Evolutionary conservation across 2,329 filamentous ascomycete species (phyloP).

Genomic region (Ophiostoma pallidulum): DNA sequence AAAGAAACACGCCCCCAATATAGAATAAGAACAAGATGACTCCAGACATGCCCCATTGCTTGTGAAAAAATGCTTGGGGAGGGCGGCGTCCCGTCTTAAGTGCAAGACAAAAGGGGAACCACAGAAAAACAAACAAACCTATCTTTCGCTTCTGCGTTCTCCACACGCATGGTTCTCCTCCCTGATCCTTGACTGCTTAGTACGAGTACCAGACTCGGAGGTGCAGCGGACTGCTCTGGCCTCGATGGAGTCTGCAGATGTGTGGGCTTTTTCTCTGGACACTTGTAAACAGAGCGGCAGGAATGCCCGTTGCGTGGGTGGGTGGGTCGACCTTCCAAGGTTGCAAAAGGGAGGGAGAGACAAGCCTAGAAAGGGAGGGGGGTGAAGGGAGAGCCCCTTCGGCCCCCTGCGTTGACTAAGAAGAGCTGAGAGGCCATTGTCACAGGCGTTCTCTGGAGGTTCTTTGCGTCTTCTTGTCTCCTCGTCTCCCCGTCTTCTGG

Average conservation of each 20-base stretch:
- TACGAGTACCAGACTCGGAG: neutral
- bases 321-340: neutral
- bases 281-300: slow-evolving; percentile 2
- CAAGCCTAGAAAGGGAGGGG: neutral
- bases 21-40: neutral
- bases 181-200: neutral
- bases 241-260: neutral
- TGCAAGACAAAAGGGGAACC: slow-evolving; percentile 6
- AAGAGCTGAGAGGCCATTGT: too few species aligned
- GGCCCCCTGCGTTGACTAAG: neutral
- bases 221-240: neutral
- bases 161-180: slow-evolving; percentile 8
- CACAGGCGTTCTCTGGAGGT: neutral
- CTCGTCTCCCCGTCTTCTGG: too few species aligned
- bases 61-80: neutral
- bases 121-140: slow-evolving; percentile 8
- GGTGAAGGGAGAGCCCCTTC: neutral
- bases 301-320: neutral
- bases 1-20: too few species aligned
- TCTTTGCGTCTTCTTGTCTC: slow-evolving; percentile 1
- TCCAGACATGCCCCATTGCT: neutral
- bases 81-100: slow-evolving; percentile 7
- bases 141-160: slow-evolving; percentile 2
- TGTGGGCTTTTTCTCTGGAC: neutral
- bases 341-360: neutral